Base-by-base conservation (phyloP, 306 rosid genomes). In the Acacia melanoxylon region DNA sequence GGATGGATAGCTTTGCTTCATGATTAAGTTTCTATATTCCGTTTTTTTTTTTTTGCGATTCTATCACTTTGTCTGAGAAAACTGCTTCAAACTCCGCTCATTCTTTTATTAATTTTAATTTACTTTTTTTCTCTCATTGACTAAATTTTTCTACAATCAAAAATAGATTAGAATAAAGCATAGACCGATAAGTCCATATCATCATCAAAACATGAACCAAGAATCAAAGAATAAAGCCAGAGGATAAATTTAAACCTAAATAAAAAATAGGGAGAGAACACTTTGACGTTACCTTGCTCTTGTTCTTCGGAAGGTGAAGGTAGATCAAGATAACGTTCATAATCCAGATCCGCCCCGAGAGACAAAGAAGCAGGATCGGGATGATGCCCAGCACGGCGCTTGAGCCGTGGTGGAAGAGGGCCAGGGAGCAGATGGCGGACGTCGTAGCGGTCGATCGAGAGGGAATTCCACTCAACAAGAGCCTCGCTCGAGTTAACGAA, bases 381-480 rank as follows among this genome's bases (percentile, higher is more conserved):
- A 42, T 76, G 73, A 40, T 16, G 88, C 65, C 54, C 80, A 46
- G 84, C 87, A 40, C 97, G 95, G 74, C 90, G 92, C 81, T 82
- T 88, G 68, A 40, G 87, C 73, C 92, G 91, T 0, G 97, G 90
- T 0, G 97, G 97, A 24, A 86, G 84, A 54, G 94, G 95, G 72
- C 42, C 59, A 25, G 95, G 10, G 73, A 92, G 97, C 78, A 94
- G 94, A 82, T 94, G 98, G 44, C 98, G 97, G 22, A 94, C 98
- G 58, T 94, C 98, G 90, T 90, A 92, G 31, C 98, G 98, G 29
- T 94, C 98, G 72, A 94, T 94, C 51, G 82, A 87, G 61, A 94
- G 98, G n/a, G 95, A 88, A 79, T 94, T 90, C 97, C 95, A 94
- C 16, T 94, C 95, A 13, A 94, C 95, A 9, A 94, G 92, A 37